A percentile compares a stretch with the other conserved stretches of the same genome.
Evolutionary conservation across 2,329 filamentous ascomycete genomes (phyloP).

Genomic region (Diaporthe vaccinii): DNA sequence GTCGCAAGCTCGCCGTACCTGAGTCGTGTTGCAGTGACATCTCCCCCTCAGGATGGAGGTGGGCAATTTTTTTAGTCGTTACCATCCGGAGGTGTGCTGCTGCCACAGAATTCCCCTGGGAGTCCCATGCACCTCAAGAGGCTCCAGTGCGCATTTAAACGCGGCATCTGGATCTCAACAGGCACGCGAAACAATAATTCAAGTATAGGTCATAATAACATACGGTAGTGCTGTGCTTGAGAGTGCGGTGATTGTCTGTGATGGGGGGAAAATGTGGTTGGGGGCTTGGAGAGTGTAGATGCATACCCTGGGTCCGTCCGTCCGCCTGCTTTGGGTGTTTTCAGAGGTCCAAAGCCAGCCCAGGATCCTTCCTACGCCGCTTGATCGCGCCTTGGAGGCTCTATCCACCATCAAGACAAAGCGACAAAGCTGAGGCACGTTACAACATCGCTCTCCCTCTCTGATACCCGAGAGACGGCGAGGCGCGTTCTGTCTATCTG

Average conservation of each 20-base stretch:
- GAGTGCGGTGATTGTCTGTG: constrained; percentile 22
- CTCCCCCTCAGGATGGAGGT: constrained; percentile 20
- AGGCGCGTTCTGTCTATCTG: constrained; percentile 40
- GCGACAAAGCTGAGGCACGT: constrained; percentile 34
- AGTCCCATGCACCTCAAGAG: constrained; percentile 30
- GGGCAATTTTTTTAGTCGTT: constrained; percentile 36
- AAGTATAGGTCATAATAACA: constrained; percentile 33
- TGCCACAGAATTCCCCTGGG: constrained; percentile 22
- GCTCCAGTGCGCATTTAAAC: constrained; percentile 37
- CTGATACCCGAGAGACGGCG: constrained; percentile 33
- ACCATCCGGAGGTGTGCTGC: constrained; percentile 34
- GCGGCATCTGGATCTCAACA: constrained; percentile 23
- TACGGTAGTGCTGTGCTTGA: constrained; percentile 39
- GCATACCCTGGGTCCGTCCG: constrained; percentile 40
- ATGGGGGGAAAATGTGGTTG: constrained; percentile 13
- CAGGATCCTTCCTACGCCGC: constrained; percentile 40
- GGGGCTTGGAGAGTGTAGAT: constrained; percentile 39
- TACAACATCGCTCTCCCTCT: constrained; percentile 38
- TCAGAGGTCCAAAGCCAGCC: constrained; percentile 27
- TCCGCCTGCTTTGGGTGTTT: constrained; percentile 17
- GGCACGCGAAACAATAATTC: constrained; percentile 40
- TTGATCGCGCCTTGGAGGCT: constrained; percentile 37
- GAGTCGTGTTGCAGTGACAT: constrained; percentile 33
- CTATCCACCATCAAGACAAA: constrained; percentile 41
- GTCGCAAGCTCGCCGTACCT: constrained; percentile 34